A percentile compares a stretch with the other conserved stretches of the same genome.
Evolutionary conservation across 1,139 yeast species (phyloP).

Genomic region (Suhomyces bokatorum): DNA sequence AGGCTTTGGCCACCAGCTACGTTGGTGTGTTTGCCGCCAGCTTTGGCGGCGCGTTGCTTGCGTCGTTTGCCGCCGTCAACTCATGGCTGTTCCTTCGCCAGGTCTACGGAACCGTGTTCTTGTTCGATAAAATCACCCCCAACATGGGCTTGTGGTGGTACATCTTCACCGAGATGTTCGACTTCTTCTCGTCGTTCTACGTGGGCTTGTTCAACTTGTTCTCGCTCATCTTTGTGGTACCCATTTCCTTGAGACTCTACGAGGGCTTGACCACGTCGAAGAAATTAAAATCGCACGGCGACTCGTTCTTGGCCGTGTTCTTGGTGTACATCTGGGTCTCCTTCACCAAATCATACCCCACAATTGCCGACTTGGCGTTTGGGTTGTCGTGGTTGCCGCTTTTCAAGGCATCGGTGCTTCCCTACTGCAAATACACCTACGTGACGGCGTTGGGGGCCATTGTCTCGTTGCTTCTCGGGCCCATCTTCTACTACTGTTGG

Average conservation of each 20-base stretch:
- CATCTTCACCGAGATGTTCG: conserved; percentile 92
- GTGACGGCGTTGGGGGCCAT: conserved; percentile 42
- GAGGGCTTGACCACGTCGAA: conserved; percentile 19
- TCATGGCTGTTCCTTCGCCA: conserved; percentile 52
- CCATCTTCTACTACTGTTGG: conserved; percentile 94
- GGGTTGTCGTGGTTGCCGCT: conserved; percentile 62
- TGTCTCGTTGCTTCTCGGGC: conserved; percentile 56
- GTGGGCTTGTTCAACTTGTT: conserved; percentile 80
- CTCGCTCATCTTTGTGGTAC: conserved; percentile 65
- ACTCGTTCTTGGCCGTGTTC: conserved; percentile 68
- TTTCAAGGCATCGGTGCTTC: conserved; percentile 44
- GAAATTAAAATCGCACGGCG: conserved; percentile 27
- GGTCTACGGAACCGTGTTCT: conserved; percentile 62
- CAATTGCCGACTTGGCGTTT: conserved; percentile 79
- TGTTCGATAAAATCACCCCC: conserved; percentile 71
- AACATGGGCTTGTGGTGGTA: conserved; percentile 99
- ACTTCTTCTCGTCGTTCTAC: conserved; percentile 81
- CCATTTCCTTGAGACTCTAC: conserved; percentile 69
- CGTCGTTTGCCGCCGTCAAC: conserved; percentile 34
- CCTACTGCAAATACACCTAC: conserved; percentile 35
- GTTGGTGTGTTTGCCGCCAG: conserved; percentile 27
- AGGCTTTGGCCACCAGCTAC: conserved; percentile 19
- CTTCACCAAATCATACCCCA: conserved; percentile 83
- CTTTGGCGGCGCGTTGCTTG: conserved; percentile 34
- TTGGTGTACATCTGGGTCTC: conserved; percentile 65